Conservation (phyloP, 108 stramenopile genomes). For the Nitzschia putrida region DNA sequence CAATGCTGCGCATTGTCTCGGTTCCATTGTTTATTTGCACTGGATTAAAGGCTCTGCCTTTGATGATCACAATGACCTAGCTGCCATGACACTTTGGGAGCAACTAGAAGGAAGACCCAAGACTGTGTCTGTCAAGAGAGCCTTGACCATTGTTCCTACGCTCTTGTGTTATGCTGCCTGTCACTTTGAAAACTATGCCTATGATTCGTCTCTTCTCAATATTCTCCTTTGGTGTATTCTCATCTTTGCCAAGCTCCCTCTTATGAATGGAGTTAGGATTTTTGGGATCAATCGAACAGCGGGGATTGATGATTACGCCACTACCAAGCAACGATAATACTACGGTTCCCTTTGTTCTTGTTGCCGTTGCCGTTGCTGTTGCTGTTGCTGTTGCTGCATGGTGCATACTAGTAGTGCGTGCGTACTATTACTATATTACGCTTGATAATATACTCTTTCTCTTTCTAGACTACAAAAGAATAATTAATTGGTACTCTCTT, state of each 20-base stretch:
- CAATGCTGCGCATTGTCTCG: conserved; percentile 59
- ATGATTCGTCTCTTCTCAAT: conserved; percentile 63
- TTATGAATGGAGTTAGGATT: conserved; percentile 95
- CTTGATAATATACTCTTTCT: too few species aligned
- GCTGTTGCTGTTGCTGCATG: too few species aligned
- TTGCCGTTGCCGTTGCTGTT: too few species aligned
- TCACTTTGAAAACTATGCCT: conserved; percentile 69
- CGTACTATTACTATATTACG: too few species aligned
- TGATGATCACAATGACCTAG: conserved; percentile 81
- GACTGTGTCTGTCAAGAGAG: conserved; percentile 28
- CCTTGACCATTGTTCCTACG: conserved; percentile 75
- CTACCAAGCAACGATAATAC: too few species aligned
- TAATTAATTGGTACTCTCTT: too few species aligned
- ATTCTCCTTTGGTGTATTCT: conserved; percentile 78
- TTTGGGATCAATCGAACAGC: conserved; percentile 94
- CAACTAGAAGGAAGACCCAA: conserved; percentile 61
- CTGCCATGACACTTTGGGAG: conserved; percentile 87
- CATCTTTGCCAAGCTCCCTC: conserved; percentile 86
- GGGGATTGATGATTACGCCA: conserved; percentile 86
- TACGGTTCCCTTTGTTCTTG: too few species aligned
- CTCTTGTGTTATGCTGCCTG: conserved; percentile 78
- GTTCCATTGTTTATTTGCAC: conserved; percentile 75
- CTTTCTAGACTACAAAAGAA: too few species aligned
- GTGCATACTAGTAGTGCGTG: too few species aligned
- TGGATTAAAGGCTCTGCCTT: conserved; percentile 88